Evolutionary conservation across 164 flowering plant genomes (phyloP), one percentile per base, ranked within the genome.

Genomic region (Sedum album): DNA sequence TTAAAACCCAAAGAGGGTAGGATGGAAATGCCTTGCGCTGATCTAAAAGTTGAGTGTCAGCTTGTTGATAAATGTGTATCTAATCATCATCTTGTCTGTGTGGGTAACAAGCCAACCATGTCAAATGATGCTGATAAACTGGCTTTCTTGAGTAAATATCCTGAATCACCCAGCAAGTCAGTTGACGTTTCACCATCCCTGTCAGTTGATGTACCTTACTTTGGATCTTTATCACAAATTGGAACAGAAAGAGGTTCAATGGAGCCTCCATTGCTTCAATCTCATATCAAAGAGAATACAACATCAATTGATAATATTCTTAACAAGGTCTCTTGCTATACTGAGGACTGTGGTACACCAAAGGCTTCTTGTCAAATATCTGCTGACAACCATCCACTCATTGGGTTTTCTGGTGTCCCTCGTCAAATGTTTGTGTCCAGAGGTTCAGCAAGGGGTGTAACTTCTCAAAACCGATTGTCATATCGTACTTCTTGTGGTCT

Each of bases 101-200:
- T 57, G 33, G 31, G 62, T 5, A 57, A 28, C 62, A 28, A 57
- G 62, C 6, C 33, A 30, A 17, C 62, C 33, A 28, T 28, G 62
- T 57, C 62, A 26, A 28, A 26, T 57, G 18, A 57, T 30, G 28
- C 33, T 26, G 23, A 28, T 57, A 15, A 26, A 57, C 62, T 26
- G 20, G 62, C 62, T 57, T 57, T 21, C 13, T 15, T 13, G 25
- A 7, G 2, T 11, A 13, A 23, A 53, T 23, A 21, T 53, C 7
- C 60, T 53, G 60, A 21, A 23, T 21, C 33, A 28, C 20, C 62
- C 62, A 57, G 14, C 33, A 11, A 28, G 62, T 57, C 35, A 2
- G 60, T 55, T 55, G 62, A 28, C 62, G 4, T 57, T 57, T 57
- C 62, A 10, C 62, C 62, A 2, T 25, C 62, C 28, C 33, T 57